Percentiles rank a stretch among this genome's conserved stretches.
phyloP scores from a whole-genome alignment of 352 stramenopile genomes.

The Blastocystis sp. region DNA sequence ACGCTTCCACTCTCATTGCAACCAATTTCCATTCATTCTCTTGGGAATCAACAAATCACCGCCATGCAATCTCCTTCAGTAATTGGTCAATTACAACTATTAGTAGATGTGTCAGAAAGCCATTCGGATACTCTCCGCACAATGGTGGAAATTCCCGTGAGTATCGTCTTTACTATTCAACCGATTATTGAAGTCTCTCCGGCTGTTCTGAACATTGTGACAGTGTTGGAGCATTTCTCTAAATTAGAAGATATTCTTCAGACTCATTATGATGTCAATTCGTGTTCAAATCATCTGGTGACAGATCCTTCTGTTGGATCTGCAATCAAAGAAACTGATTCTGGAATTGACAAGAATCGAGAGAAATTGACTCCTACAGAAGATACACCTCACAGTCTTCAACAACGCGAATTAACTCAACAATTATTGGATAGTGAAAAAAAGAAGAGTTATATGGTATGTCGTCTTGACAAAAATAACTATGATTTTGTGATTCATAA shows the following conservation, averaged over 20 bases:
- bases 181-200: constrained; percentile 5
- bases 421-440: background rate
- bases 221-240: constrained; percentile 44
- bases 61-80: background rate
- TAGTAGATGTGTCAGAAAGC: background rate
- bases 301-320: no score
- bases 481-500: constrained; percentile 32
- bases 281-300: no score
- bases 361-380: no score
- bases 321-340: no score
- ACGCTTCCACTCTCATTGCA: background rate
- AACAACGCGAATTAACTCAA: background rate
- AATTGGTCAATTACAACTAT: constrained; percentile 1
- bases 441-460: background rate
- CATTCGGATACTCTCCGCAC: background rate
- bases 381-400: no score
- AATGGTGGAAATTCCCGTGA: constrained; percentile 8
- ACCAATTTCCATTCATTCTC: background rate
- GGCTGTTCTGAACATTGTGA: constrained; percentile 3
- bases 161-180: background rate
- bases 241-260: constrained; percentile 34
- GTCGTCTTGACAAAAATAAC: background rate
- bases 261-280: no score
- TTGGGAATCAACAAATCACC: background rate
- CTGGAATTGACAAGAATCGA: no score